Percentiles rank a stretch among this genome's conserved stretches.
phyloP scores from a whole-genome alignment of 2,329 filamentous ascomycete species.

The Pseudohalonectria lignicola region DNA sequence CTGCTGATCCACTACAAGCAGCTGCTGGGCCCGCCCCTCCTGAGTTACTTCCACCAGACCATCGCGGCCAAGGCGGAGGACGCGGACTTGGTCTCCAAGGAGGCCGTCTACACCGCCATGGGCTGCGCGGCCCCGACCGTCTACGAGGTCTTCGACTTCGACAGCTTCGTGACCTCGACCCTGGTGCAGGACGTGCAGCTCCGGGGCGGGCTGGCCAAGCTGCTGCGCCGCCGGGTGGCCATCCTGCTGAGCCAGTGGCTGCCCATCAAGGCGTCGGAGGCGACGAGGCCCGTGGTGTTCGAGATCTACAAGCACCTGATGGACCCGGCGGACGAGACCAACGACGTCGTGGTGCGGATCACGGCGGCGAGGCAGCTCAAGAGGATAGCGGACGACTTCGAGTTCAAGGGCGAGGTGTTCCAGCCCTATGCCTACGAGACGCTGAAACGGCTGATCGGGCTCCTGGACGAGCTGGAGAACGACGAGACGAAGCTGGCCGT shows the following conservation, averaged over 20 bases:
- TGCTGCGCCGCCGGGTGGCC: slow-evolving; percentile 77
- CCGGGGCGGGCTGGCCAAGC: slow-evolving; percentile 53
- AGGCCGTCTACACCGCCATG: slow-evolving; percentile 89
- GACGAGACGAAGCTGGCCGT: slow-evolving; percentile 87
- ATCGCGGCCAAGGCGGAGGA: slow-evolving; percentile 48
- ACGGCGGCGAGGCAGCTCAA: slow-evolving; percentile 82
- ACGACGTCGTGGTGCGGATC: slow-evolving; percentile 85
- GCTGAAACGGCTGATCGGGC: slow-evolving; percentile 58
- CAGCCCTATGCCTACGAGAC: slow-evolving; percentile 66
- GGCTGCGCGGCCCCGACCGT: slow-evolving; percentile 74
- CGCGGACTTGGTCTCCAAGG: slow-evolving; percentile 69
- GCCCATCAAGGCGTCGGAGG: slow-evolving; percentile 58
- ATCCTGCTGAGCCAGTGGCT: slow-evolving; percentile 89
- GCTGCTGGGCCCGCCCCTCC: slow-evolving; percentile 65
- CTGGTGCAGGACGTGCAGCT: slow-evolving; percentile 69
- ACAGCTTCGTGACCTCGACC: slow-evolving; percentile 63
- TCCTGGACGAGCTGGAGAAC: slow-evolving; percentile 71
- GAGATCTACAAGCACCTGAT: slow-evolving; percentile 84
- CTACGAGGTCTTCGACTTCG: slow-evolving; percentile 69
- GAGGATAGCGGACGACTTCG: slow-evolving; percentile 72
- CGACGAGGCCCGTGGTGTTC: slow-evolving; percentile 66
- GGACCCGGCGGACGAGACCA: slow-evolving; percentile 62
- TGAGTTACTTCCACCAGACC: slow-evolving; percentile 65
- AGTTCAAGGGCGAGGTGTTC: slow-evolving; percentile 65
- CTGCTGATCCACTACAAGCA: slow-evolving; percentile 82